Percentiles rank a stretch among this genome's conserved stretches.
phyloP scores from a whole-genome alignment of 108 stramenopile genomes.

The Pseudonitzschia multiseries region DNA sequence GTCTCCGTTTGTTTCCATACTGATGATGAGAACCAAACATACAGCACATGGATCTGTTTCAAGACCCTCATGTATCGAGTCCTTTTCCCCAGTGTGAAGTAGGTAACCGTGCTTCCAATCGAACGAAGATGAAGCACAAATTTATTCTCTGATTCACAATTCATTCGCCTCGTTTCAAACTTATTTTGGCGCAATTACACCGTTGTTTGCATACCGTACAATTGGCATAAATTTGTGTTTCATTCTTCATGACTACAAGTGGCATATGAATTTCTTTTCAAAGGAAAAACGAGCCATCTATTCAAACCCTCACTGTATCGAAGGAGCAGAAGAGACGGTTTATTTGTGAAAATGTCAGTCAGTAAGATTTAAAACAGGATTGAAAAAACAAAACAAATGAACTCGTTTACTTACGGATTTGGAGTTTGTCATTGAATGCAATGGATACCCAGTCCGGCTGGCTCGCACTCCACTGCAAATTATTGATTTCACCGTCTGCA shows the following conservation, averaged over 20 bases:
- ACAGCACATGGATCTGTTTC: too few species aligned
- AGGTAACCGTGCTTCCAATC: background rate
- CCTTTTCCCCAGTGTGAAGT: background rate
- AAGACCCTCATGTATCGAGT: too few species aligned
- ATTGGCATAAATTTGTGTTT: too few species aligned
- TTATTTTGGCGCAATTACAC: background rate
- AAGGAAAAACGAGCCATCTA: background rate
- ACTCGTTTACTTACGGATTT: conserved; percentile 46
- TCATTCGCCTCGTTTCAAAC: background rate
- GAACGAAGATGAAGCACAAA: background rate
- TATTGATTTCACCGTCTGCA: conserved; percentile 96
- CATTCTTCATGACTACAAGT: too few species aligned
- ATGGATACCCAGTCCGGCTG: conserved; percentile 98
- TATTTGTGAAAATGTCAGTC: background rate
- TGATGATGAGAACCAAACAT: too few species aligned
- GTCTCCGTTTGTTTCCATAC: too few species aligned
- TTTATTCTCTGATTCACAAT: background rate
- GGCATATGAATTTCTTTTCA: too few species aligned
- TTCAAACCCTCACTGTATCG: background rate
- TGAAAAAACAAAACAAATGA: too few species aligned
- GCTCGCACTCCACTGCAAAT: conserved; percentile 92
- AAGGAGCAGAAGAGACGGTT: background rate
- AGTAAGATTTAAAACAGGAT: too few species aligned
- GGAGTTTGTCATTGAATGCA: conserved; percentile 90
- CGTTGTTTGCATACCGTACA: background rate